phyloP scores from a whole-genome alignment of 768 basidiomycete genomes.

The Cyclocybe aegerita region DNA sequence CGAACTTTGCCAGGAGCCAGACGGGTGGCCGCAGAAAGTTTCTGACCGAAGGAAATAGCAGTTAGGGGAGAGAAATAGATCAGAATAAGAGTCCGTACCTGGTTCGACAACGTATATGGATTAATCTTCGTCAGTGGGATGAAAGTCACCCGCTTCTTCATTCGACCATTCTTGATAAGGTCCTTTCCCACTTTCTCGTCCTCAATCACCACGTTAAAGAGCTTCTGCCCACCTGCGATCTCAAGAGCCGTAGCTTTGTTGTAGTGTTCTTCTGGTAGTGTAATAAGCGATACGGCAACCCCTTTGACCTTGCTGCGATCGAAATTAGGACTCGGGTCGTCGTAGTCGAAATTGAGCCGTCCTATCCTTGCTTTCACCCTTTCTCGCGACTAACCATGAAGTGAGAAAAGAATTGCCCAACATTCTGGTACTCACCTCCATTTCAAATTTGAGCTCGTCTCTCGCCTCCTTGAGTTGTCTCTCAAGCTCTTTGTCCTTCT shows the following conservation, averaged over 20 bases:
- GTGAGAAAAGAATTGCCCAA: background rate
- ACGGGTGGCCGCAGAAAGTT: slow-evolving; percentile 68
- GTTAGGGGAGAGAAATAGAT: background rate
- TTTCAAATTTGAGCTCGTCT: slow-evolving; percentile 51
- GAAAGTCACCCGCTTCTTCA: slow-evolving; percentile 89
- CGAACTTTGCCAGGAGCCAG: slow-evolving; percentile 81
- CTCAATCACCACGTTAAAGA: slow-evolving; percentile 94
- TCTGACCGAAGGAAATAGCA: slow-evolving; percentile 41
- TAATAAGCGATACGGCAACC: slow-evolving; percentile 85
- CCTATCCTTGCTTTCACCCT: slow-evolving; percentile 57
- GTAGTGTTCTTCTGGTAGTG: slow-evolving; percentile 66
- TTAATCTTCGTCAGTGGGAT: slow-evolving; percentile 94
- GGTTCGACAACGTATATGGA: slow-evolving; percentile 42
- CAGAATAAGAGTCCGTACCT: slow-evolving; percentile 34
- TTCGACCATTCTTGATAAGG: slow-evolving; percentile 67
- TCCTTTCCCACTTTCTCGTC: slow-evolving; percentile 88
- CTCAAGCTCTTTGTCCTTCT: slow-evolving; percentile 65
- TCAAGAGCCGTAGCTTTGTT: slow-evolving; percentile 89
- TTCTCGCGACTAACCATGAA: slow-evolving; percentile 58
- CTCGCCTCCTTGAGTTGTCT: slow-evolving; percentile 49
- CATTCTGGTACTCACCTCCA: slow-evolving; percentile 54
- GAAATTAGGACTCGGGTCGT: slow-evolving; percentile 74
- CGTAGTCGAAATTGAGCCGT: slow-evolving; percentile 82
- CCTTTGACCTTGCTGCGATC: slow-evolving; percentile 89
- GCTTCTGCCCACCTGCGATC: slow-evolving; percentile 83